Conservation (phyloP, 1,139 yeast species). For the Suhomyces coccinellae region DNA sequence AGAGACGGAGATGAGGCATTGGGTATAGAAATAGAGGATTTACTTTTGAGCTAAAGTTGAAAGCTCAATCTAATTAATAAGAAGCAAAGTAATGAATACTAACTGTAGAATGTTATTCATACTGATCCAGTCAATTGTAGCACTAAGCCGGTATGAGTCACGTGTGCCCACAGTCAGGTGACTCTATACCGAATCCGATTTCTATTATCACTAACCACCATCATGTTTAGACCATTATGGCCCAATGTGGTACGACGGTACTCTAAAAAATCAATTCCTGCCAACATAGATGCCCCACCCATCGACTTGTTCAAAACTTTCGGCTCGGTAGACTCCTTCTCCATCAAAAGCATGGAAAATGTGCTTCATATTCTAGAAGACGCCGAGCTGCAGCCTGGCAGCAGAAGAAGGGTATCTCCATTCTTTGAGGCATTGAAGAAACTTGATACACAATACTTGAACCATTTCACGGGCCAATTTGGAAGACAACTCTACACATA, state of each 20-base stretch:
- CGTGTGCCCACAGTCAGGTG: background rate
- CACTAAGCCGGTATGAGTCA: background rate
- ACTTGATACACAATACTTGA: constrained; percentile 15
- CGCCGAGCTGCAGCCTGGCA: constrained; percentile 14
- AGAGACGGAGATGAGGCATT: background rate
- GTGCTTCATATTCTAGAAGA: constrained; percentile 18
- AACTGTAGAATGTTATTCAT: background rate
- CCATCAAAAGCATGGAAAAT: constrained; percentile 17
- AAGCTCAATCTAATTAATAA: no score
- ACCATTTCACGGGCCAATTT: constrained; percentile 16
- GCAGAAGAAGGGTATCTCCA: constrained; percentile 10
- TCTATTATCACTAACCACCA: background rate
- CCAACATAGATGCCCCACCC: constrained; percentile 2
- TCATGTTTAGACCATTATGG: constrained; percentile 1
- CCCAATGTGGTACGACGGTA: constrained; percentile 2
- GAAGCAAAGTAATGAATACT: no score
- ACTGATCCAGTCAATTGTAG: background rate
- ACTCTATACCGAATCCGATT: background rate
- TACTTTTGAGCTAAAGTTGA: no score
- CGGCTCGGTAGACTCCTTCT: constrained; percentile 9
- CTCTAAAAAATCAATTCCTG: constrained; percentile 1
- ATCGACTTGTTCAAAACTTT: constrained; percentile 13
- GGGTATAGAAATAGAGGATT: no score
- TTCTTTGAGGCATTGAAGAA: constrained; percentile 14
- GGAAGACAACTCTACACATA: constrained; percentile 17